Conservation (phyloP, 768 basidiomycete genomes). For the Lactifluus subvellereus region DNA sequence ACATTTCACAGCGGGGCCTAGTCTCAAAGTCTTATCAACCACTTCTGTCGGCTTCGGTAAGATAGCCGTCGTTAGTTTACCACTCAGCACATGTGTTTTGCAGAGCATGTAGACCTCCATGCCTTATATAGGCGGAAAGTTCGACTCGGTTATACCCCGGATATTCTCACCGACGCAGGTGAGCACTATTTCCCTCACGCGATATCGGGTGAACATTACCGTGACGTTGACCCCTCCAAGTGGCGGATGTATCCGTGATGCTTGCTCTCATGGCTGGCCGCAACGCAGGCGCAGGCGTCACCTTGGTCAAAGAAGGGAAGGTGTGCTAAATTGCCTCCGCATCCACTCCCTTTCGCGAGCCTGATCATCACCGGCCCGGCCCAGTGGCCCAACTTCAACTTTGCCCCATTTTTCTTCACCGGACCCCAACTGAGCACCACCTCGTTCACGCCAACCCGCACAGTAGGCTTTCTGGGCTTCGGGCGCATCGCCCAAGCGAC, state of each 20-base stretch:
- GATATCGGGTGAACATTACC: neutral
- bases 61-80: slow-evolving; percentile 17
- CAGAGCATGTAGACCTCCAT: slow-evolving; percentile 76
- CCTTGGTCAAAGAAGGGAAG: slow-evolving; percentile 62
- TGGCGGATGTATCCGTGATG: slow-evolving; percentile 88
- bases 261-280: slow-evolving; percentile 89
- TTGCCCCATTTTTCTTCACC: slow-evolving; percentile 81
- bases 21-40: slow-evolving; percentile 79
- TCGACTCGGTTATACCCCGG: slow-evolving; percentile 85
- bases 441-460: slow-evolving; percentile 46
- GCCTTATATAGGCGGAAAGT: slow-evolving; percentile 57
- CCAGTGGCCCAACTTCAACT: slow-evolving; percentile 75
- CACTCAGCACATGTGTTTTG: neutral
- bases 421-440: slow-evolving; percentile 73
- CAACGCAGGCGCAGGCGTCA: slow-evolving; percentile 59
- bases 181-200: slow-evolving; percentile 14
- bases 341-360: neutral
- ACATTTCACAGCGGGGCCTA: slow-evolving; percentile 55
- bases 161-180: slow-evolving; percentile 91
- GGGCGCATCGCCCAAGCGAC: slow-evolving; percentile 90
- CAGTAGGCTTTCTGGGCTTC: slow-evolving; percentile 89
- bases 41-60: slow-evolving; percentile 88
- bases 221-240: slow-evolving; percentile 36
- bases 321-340: slow-evolving; percentile 36
- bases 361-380: neutral